phyloP scores from a whole-genome alignment of 1,284 basidiomycete genomes.

The Microbotryum saponariae region DNA sequence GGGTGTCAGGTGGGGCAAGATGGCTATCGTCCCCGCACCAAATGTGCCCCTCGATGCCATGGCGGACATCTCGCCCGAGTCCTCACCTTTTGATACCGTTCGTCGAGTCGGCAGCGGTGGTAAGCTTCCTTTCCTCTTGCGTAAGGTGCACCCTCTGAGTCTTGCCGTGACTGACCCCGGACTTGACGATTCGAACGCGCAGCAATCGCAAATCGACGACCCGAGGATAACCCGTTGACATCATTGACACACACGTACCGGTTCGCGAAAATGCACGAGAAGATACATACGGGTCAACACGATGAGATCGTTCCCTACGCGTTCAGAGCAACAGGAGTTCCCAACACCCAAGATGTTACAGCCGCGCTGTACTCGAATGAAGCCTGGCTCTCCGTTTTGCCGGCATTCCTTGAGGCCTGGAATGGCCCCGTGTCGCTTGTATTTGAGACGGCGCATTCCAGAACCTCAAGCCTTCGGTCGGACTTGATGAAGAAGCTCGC shows the following conservation, averaged over 20 bases:
- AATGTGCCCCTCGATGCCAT: too few relatives aligned
- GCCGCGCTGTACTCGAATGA: conserved; percentile 39
- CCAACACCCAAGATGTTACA: conserved; percentile 27
- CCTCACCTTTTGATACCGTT: too few relatives aligned
- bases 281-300: conserved; percentile 28
- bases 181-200: neutral
- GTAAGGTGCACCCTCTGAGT: too few relatives aligned
- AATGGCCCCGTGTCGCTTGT: conserved; percentile 37
- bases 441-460: conserved; percentile 31
- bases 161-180: too few relatives aligned
- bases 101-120: too few relatives aligned
- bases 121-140: too few relatives aligned
- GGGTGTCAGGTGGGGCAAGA: conserved; percentile 17
- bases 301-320: conserved; percentile 35
- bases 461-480: conserved; percentile 14
- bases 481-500: conserved; percentile 23
- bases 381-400: conserved; percentile 35
- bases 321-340: conserved; percentile 25
- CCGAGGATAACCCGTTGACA: conserved; percentile 30
- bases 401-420: conserved; percentile 36
- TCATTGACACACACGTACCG: conserved; percentile 34
- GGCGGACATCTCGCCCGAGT: too few relatives aligned
- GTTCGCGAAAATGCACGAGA: conserved; percentile 37
- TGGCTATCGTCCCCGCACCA: neutral
- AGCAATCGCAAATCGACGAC: conserved; percentile 1